These are phyloP conservation scores for Xerocomellus chrysenteron DNA, from an alignment of 768 basidiomycete genomes.

Conservation along the genomic window DNA sequence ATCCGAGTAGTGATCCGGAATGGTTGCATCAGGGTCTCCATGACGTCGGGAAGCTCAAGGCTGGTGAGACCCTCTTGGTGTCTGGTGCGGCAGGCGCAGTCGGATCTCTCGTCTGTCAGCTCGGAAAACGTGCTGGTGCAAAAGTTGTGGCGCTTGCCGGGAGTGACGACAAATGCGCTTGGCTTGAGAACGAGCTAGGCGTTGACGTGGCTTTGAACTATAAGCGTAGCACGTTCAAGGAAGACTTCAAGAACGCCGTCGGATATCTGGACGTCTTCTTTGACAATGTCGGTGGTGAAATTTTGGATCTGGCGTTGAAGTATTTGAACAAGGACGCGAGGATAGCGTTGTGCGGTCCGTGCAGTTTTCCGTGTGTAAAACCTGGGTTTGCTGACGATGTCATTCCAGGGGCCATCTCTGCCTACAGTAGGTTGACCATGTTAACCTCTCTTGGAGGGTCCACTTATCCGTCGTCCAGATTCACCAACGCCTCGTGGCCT, in stretches of 20 bases:
- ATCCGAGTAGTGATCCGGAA: constrained; percentile 1
- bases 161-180: constrained; percentile 75
- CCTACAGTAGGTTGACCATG: constrained; percentile 59
- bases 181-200: constrained; percentile 83
- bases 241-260: constrained; percentile 67
- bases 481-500: constrained; percentile 61
- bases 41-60: constrained; percentile 76
- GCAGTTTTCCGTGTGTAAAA: background rate
- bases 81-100: constrained; percentile 93
- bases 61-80: constrained; percentile 82
- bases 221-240: constrained; percentile 69
- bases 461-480: constrained; percentile 39
- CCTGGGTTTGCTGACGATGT: constrained; percentile 2
- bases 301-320: constrained; percentile 74
- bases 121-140: constrained; percentile 76
- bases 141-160: constrained; percentile 90
- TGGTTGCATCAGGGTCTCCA: constrained; percentile 61
- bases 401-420: constrained; percentile 72
- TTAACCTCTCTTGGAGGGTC: background rate
- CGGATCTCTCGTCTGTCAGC: constrained; percentile 79
- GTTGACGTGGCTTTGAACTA: constrained; percentile 86
- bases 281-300: constrained; percentile 81
- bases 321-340: constrained; percentile 76
- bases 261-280: constrained; percentile 85
- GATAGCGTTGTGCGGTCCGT: constrained; percentile 77